These are phyloP conservation scores for Ogataea corticis DNA, from an alignment of 805 yeast species.

Conservation along the genomic window DNA sequence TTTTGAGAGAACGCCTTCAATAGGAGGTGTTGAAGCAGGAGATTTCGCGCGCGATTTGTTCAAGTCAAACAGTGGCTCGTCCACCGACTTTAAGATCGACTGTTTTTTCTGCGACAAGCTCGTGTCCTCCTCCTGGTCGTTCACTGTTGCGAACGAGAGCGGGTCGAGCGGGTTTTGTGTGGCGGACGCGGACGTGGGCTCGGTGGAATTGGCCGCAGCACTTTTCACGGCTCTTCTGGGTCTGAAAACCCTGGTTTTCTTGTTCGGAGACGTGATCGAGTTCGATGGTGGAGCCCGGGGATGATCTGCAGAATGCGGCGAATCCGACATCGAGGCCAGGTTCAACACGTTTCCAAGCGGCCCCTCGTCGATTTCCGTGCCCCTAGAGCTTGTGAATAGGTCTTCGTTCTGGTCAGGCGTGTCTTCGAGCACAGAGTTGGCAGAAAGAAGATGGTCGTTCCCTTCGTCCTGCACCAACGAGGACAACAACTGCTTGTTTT, in stretches of 20 bases:
- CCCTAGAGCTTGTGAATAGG: conserved; percentile 13
- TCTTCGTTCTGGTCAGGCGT: conserved; percentile 21
- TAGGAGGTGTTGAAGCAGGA: neutral
- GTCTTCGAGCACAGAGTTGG: conserved; percentile 16
- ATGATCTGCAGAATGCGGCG: conserved; percentile 6
- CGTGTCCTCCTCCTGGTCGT: conserved; percentile 8
- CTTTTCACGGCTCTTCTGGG: conserved; percentile 40
- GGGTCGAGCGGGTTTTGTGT: conserved; percentile 15
- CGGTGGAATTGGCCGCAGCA: neutral
- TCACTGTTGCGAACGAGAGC: conserved; percentile 9
- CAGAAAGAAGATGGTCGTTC: conserved; percentile 11
- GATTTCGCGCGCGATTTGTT: conserved; percentile 14
- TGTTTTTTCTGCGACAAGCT: conserved; percentile 27
- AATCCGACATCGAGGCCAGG: conserved; percentile 12
- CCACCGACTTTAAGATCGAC: conserved; percentile 43
- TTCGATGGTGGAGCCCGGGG: neutral
- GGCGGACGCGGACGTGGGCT: too few species aligned
- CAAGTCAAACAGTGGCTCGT: conserved; percentile 56
- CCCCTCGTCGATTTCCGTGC: conserved; percentile 15
- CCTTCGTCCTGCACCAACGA: conserved; percentile 43
- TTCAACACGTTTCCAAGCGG: conserved; percentile 24
- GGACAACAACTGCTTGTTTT: conserved; percentile 40
- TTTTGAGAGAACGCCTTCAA: neutral
- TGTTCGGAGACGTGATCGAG: conserved; percentile 38
- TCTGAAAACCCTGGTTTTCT: conserved; percentile 43